phyloP scores from a whole-genome alignment of 495 filamentous ascomycete genomes.

The Penicillium pancosmium region DNA sequence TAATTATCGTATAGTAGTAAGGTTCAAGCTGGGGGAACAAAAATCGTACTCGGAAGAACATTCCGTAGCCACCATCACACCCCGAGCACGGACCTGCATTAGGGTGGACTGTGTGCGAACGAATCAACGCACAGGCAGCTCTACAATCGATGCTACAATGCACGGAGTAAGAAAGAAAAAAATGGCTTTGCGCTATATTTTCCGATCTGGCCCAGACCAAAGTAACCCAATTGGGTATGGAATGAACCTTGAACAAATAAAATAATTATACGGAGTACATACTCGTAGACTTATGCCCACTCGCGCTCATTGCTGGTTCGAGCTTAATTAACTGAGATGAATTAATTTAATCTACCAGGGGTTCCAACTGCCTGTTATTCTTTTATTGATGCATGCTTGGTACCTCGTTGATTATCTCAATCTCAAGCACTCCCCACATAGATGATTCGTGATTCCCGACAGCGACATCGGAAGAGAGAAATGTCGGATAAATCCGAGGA shows the following conservation, averaged over 20 bases:
- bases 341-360: not conserved
- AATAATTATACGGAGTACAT: not conserved
- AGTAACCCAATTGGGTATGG: conserved; percentile 4
- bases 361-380: not conserved
- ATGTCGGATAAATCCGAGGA: not conserved
- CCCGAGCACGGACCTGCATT: conserved; percentile 8
- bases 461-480: not conserved
- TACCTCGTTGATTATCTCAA: not conserved
- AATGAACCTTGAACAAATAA: not conserved
- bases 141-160: conserved; percentile 7
- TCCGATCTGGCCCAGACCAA: not conserved
- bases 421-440: not conserved
- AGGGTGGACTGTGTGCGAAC: conserved; percentile 9
- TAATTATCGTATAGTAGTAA: conserved; percentile 3
- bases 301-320: not conserved
- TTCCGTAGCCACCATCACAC: conserved; percentile 14
- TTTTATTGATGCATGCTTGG: not conserved
- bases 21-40: conserved; percentile 10
- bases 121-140: conserved; percentile 6
- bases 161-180: not conserved
- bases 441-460: not conserved
- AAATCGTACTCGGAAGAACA: conserved; percentile 14
- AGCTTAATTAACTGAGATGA: conserved; percentile 5
- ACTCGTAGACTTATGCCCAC: not conserved
- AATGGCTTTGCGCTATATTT: not conserved